Evolutionary conservation across 148 eudicot species (phyloP).

Genomic region (Beta vulgaris): DNA sequence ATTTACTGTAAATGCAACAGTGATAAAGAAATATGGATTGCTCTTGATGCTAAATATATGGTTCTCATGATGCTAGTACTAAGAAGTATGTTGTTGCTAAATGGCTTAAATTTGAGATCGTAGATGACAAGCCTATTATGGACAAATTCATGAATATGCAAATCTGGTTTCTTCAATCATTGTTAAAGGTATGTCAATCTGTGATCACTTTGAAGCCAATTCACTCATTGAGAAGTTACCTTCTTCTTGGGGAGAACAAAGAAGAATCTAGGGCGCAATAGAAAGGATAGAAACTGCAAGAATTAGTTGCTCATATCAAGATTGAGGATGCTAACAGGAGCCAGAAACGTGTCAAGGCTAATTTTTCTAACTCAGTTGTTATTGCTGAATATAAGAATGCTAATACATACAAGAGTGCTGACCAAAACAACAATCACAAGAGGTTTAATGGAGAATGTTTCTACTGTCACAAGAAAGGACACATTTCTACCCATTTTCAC

Average conservation of each 20-base stretch:
- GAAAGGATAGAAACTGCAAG: neutral
- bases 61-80: neutral
- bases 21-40: neutral
- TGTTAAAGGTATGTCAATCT: neutral
- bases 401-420: neutral
- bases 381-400: neutral
- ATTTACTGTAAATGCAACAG: neutral
- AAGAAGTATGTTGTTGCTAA: conserved; percentile 8
- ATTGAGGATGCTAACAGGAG: neutral
- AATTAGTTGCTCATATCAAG: neutral
- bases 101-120: neutral
- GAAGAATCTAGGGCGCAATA: neutral
- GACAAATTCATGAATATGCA: conserved; percentile 1
- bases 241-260: neutral
- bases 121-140: neutral
- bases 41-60: neutral
- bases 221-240: neutral
- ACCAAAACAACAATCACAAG: neutral
- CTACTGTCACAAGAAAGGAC: neutral
- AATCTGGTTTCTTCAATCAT: neutral
- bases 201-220: conserved; percentile 10
- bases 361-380: neutral
- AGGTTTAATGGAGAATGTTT: neutral
- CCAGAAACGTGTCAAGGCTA: neutral
- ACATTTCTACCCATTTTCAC: neutral